These are phyloP conservation scores for Thielaviopsis ethacetica DNA, from an alignment of 2,329 filamentous ascomycete genomes.

Conservation along the genomic window DNA sequence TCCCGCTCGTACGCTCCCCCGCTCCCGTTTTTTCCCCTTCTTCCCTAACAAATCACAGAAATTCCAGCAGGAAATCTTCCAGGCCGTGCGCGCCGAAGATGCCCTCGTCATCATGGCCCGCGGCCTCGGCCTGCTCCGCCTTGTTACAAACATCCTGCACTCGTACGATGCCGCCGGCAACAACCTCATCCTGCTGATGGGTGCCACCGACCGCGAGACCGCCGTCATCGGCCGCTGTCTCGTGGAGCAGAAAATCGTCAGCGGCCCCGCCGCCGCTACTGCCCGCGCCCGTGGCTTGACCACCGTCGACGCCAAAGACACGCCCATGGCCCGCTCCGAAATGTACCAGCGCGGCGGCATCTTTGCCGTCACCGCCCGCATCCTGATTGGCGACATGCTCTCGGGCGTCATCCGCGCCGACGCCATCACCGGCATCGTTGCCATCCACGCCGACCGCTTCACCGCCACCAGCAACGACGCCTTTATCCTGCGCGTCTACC, in stretches of 20 bases:
- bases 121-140: conserved; percentile 77
- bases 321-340: conserved; percentile 79
- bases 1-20: conserved; percentile 16
- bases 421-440: conserved; percentile 70
- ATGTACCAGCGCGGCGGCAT: conserved; percentile 82
- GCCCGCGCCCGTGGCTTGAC: conserved; percentile 71
- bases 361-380: conserved; percentile 90
- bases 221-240: conserved; percentile 92
- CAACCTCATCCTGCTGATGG: conserved; percentile 77
- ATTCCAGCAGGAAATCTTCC: conserved; percentile 93
- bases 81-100: conserved; percentile 78
- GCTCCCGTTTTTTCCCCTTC: not conserved
- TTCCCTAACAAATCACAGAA: conserved; percentile 28
- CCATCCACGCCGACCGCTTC: conserved; percentile 78
- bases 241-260: conserved; percentile 88
- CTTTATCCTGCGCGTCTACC: conserved; percentile 85
- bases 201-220: conserved; percentile 85
- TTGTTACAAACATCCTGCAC: conserved; percentile 91
- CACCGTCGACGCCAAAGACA: conserved; percentile 86
- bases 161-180: conserved; percentile 93
- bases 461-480: conserved; percentile 80
- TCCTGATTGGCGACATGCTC: conserved; percentile 82
- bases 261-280: conserved; percentile 25
- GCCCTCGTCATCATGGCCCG: conserved; percentile 82
- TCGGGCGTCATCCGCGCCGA: conserved; percentile 69